Percentiles rank a stretch among this genome's conserved stretches.
These are phyloP conservation scores for Sphagnum contortum DNA, from an alignment of 225 moss, liverwort and hornwort species.

Conservation along the genomic window DNA sequence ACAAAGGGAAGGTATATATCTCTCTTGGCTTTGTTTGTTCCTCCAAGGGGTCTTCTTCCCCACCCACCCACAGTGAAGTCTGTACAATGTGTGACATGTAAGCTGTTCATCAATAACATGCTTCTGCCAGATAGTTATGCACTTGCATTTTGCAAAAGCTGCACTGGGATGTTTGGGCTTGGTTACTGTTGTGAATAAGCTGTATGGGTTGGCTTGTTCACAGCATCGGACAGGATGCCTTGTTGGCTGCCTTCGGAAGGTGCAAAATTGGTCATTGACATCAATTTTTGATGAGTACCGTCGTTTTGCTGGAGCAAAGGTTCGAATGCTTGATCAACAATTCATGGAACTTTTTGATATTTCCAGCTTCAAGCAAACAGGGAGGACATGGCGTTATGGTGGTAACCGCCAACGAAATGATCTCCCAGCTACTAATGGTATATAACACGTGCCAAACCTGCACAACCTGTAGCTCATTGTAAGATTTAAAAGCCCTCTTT, in stretches of 20 bases:
- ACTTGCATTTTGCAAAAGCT: no score
- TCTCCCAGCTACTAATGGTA: constrained; percentile 20
- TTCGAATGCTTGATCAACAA: constrained; percentile 94
- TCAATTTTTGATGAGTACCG: constrained; percentile 98
- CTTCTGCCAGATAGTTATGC: no score
- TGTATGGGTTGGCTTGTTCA: neutral
- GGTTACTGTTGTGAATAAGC: no score
- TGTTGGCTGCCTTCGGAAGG: constrained; percentile 91
- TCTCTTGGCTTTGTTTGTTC: neutral
- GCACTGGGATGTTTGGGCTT: no score
- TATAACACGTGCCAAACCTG: constrained; percentile 9
- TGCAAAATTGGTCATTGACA: constrained; percentile 95
- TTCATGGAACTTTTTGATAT: constrained; percentile 97
- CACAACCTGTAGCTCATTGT: no score
- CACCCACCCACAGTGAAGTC: no score
- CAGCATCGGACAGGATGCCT: constrained; percentile 95
- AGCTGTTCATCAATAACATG: no score
- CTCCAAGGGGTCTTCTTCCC: no score
- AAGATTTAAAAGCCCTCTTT: no score
- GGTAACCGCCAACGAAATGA: constrained; percentile 52
- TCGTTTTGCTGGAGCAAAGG: constrained; percentile 94
- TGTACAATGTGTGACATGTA: no score
- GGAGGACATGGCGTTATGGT: constrained; percentile 60
- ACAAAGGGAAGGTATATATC: constrained; percentile 91
- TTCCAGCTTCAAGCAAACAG: constrained; percentile 76